These are phyloP conservation scores for Yamadazyma songkhlaensis DNA, from an alignment of 1,139 yeast genomes.

Conservation along the genomic window DNA sequence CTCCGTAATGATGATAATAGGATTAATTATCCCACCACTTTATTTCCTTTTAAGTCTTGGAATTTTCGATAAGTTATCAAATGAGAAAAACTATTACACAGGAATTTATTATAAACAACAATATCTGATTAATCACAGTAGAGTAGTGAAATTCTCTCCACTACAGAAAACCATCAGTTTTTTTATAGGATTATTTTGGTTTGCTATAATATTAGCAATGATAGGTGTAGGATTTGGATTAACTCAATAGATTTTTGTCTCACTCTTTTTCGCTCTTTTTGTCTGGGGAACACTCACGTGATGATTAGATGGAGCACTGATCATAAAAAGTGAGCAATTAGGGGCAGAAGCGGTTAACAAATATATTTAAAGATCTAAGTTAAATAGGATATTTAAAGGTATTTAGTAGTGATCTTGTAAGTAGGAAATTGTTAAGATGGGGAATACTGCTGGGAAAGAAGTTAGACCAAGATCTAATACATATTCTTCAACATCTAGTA, in stretches of 20 bases:
- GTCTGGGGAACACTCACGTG: background rate
- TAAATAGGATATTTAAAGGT: too few relatives aligned
- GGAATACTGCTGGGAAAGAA: slow-evolving; percentile 17
- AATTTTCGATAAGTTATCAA: slow-evolving; percentile 26
- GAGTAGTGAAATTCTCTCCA: slow-evolving; percentile 21
- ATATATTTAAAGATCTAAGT: too few relatives aligned
- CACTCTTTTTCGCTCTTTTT: background rate
- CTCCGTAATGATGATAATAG: slow-evolving; percentile 23
- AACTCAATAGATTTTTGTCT: slow-evolving; percentile 7
- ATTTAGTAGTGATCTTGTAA: too few relatives aligned
- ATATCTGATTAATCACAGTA: slow-evolving; percentile 12
- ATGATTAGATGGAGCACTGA: too few relatives aligned
- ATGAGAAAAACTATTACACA: slow-evolving; percentile 13
- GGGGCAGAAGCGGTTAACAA: too few relatives aligned
- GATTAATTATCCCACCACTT: slow-evolving; percentile 34
- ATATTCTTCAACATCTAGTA: slow-evolving; percentile 4
- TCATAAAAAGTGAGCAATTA: too few relatives aligned
- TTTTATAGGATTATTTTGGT: slow-evolving; percentile 33
- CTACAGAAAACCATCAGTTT: slow-evolving; percentile 33
- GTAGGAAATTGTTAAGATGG: too few relatives aligned
- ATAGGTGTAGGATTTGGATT: slow-evolving; percentile 40
- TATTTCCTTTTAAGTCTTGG: slow-evolving; percentile 32
- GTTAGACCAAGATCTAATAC: slow-evolving; percentile 14
- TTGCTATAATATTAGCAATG: slow-evolving; percentile 33
- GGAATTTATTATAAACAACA: slow-evolving; percentile 22